Evolutionary conservation across 225 moss, liverwort and hornwort genomes (phyloP), one percentile per base, ranked within the genome.

Genomic region (Polytrichum formosum): DNA sequence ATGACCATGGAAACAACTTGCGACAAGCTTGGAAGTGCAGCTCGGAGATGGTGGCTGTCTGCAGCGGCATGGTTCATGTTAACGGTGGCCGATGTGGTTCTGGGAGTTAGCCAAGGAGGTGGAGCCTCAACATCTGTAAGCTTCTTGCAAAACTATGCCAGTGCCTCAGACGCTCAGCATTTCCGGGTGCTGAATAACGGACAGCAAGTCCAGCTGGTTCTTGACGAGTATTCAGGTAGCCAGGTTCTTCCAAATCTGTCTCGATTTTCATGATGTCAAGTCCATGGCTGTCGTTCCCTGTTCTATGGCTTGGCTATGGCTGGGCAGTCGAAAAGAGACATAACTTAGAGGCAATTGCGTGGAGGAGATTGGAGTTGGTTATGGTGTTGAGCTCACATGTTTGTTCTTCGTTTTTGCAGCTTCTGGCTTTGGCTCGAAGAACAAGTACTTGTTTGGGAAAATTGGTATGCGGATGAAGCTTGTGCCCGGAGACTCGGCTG

Each of bases 371-470:
- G 4, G 13, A 46, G 46, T 46, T 46, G 46, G 16, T 16, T 46
- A 46, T 46, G 46, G 46, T 13, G 46, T 46, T 13, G 46, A 16
- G 46, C 46, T 46, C 46, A 46, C 21, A 6, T 22, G 58, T 58
- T 58, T 20, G 21, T 21, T 58, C 62, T 17, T 28, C 28, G 27
- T 17, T 63, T 63, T 8, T 70, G 56, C 56, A 25, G 87, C 87
- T 30, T 28, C 87, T 33, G 87, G 87, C 54, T 87, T 87, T 56
- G 76, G 76, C 7, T 87, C 87, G 53, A 83, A 74, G 73, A 19
- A 78, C 60, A 80, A 76, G 69, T 90, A 92, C n/a, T 71, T 92
- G n/a, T 92, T 86, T 26, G 92, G 92, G 70, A 86, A 77, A 30
- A 88, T 88, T 55, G 86, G 80, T 7, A 76, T 82, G 53, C 65